Base-by-base conservation (phyloP, 2,329 filamentous ascomycete species). In the Corynespora cassiicola region DNA sequence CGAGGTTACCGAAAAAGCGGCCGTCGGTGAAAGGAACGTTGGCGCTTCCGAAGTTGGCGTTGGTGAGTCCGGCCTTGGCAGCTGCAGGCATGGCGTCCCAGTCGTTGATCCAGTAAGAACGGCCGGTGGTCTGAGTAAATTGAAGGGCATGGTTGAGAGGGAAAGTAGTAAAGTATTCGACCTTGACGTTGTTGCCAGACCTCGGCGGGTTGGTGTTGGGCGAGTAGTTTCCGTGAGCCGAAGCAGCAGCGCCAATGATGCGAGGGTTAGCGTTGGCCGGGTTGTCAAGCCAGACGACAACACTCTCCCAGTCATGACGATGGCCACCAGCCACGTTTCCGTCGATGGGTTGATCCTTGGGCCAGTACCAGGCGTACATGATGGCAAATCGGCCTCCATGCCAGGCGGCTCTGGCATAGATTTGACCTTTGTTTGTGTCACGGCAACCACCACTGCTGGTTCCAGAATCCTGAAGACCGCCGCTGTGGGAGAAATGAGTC, bases 281-380 rank as follows among this genome's bases (percentile, higher is more conserved):
- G 32, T 51, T 51, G 38, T 66, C 44, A 30, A 71, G 35, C 54
- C 54, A 59, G 10, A 73, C 52, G 3, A 73, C 56, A 11, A 54
- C 45, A 32, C 54, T 62, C 47, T 73, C 70, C 69, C 69, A 73
- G 47, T 74, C 71, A 42, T 72, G 66, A 3, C 70, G 66, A 40
- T 74, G 70, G 20, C 62, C 59, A 2, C 70, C 62, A 8, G 60
- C 58, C 4, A 33, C 29, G 27, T 59, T 42, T 0, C 66, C 69
- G 1, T 40, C 28, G 17, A 49, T 55, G 8, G 72, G 70, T 45
- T 66, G 56, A 41, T 76, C 73, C 58, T 77, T 76, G 33, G 74
- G 74, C 52, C 73, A 65, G 52, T 74, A 76, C 72, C 71, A 74
- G 5, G 67, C 56, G 50, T 73, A 74, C 69, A 74, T 71, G 46